Conservation (phyloP, 106 monocot genomes). For the Amphibolis antarctica region DNA sequence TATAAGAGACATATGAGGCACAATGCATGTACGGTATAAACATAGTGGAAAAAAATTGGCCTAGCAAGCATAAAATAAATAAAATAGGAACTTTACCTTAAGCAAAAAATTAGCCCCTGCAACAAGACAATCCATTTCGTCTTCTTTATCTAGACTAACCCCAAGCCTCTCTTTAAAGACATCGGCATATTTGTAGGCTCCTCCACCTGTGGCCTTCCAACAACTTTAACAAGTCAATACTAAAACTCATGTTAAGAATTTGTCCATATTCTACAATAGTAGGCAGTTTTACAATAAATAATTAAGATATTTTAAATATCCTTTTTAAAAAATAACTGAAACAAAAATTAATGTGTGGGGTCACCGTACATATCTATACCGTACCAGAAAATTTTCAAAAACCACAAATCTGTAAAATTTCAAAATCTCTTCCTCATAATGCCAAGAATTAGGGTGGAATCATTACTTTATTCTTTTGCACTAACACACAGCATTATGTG, state of each 20-base stretch:
- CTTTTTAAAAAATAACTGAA: no score
- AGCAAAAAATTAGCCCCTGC: slow-evolving; percentile 98
- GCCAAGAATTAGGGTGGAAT: no score
- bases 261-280: not conserved
- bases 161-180: slow-evolving; percentile 80
- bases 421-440: no score
- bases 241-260: not conserved
- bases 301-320: no score
- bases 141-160: slow-evolving; percentile 89
- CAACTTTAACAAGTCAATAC: slow-evolving; percentile 8
- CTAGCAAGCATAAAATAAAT: not conserved
- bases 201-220: slow-evolving; percentile 97
- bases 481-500: no score
- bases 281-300: not conserved
- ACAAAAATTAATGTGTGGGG: no score
- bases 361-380: no score
- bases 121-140: slow-evolving; percentile 97
- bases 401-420: no score
- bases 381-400: no score
- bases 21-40: no score
- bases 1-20: no score
- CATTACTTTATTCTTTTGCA: no score
- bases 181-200: slow-evolving; percentile 93
- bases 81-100: slow-evolving; percentile 38
- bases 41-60: not conserved